Evolutionary conservation across 2,329 filamentous ascomycete species (phyloP), one percentile per base, ranked within the genome.

Genomic region (Thermothelomyces thermophilus): DNA sequence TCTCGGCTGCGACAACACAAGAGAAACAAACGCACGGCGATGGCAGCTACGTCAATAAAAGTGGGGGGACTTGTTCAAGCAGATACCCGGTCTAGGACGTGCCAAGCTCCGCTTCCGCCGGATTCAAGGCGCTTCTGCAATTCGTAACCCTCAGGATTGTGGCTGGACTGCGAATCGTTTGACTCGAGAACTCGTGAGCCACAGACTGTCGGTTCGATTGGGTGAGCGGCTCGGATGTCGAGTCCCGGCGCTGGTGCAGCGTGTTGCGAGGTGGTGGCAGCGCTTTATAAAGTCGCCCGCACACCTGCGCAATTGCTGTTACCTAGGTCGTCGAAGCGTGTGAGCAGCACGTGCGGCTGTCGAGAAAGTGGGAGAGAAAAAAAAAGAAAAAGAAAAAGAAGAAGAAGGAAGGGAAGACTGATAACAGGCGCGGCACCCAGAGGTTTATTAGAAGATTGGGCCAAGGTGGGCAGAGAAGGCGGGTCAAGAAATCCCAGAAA

Each of bases 401-500:
- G n/a, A n/a, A 19, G 22, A 11, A 39, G 16, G 30, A 30, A 9
- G 36, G 28, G 30, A n/a, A 13, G n/a, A 20, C n/a, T n/a, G 28
- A 17, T 17, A 44, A 11, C 26, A 44, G 41, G 16, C 30, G 22
- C 31, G 48, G 43, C 37, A 42, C 44, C 14, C 9, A 9, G 31
- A 19, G 34, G 22, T 17, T n/a, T 47, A 40, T 42, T 39, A 44
- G 35, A 9, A 9, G 24, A 5, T 26, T 26, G 24, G 24, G 33
- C 33, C 14, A 19, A 3, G 13, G 30, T 10, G 39, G 34, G 26
- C 22, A 17, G 16, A 14, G n/a, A n/a, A n/a, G 34, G 9, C 24
- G 9, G 24, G 9, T 52, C 46, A 48, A 42, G 46, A 46, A 46
- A 47, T 50, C n/a, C 40, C 41, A 34, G 9, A 40, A 33, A 41